Evolutionary conservation across 805 yeast genomes (phyloP), one percentile per base, ranked within the genome.

Genomic region (Candida krabiensis): DNA sequence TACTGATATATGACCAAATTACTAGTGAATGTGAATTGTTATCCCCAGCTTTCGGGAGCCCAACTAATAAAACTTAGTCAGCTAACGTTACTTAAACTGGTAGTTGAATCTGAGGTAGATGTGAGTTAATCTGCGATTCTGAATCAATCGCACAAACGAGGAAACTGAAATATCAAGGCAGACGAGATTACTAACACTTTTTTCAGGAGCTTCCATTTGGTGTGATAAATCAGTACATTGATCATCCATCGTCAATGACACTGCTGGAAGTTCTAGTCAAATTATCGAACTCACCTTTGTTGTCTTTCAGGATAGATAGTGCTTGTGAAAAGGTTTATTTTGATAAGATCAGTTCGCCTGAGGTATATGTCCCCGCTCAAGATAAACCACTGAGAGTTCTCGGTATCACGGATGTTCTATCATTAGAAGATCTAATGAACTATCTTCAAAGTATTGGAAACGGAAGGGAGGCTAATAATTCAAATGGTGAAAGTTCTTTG

Each of bases 261-360:
- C 11, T 38, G 13, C 19, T 49, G 14, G 24, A 35, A 12, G 37
- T 39, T 3, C 44, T 49, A 8, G 25, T 45, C n/a, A 26, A 30
- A 19, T 21, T 49, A 22, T 30, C 46, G 12, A 35, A 40, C 6
- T 33, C 48, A 5, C 41, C 42, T 12, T 40, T 51, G 12, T 28
- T 54, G 11, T 30, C 38, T 11, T 44, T 45, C 29, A 43, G 42
- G 30, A 50, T 53, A 12, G 53, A 54, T 41, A 48, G 48, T 25
- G 15, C 38, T 9, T 15, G 16, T 3, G 25, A 33, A 17, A 11
- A 4, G 9, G 43, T 51, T 8, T 17, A 23, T 3, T 35, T 50
- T n/a, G 25, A 16, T 4, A 15, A 30, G 9, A 41, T 46, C 12
- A 30, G 33, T 15, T 37, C 52, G 2, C 28, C 56, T 14, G 56